These are phyloP conservation scores for Populus hybrid DNA, from an alignment of 441 rosid species.

Conservation along the genomic window DNA sequence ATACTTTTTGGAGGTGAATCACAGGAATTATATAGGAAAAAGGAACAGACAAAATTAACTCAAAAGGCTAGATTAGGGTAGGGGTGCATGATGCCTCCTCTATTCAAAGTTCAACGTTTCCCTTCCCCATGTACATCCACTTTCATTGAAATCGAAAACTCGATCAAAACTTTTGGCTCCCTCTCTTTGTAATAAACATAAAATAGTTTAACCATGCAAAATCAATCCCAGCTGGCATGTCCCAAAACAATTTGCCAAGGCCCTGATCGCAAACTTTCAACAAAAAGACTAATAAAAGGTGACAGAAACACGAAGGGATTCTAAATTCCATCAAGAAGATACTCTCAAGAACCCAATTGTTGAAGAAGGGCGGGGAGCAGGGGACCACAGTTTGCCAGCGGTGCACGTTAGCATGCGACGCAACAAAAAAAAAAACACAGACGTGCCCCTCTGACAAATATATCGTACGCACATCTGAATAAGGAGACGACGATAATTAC, in stretches of 20 bases:
- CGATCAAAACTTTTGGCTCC: background rate
- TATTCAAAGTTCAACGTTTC: background rate
- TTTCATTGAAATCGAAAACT: background rate
- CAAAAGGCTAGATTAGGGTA: conserved; percentile 14
- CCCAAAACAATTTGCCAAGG: background rate
- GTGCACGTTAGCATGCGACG: conserved; percentile 14
- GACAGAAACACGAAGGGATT: background rate
- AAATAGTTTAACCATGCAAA: background rate
- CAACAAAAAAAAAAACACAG: conserved; percentile 6
- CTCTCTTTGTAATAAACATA: background rate
- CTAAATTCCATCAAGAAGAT: conserved; percentile 1
- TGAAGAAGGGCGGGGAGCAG: background rate
- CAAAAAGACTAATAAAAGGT: background rate
- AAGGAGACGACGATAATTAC: background rate
- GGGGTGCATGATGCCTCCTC: background rate
- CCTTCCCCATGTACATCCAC: conserved; percentile 3
- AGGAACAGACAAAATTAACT: conserved; percentile 25
- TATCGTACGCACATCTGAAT: conserved; percentile 13
- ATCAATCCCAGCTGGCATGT: background rate
- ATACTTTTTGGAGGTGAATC: conserved; percentile 43
- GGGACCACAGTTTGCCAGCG: background rate
- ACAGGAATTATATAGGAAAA: conserved; percentile 30
- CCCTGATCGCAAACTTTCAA: background rate
- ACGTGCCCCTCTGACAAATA: conserved; percentile 15
- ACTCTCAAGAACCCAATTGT: background rate